A percentile compares a stretch with the other conserved stretches of the same genome.
phyloP scores from a whole-genome alignment of 2,329 filamentous ascomycete species.

The Aspergillus floridensis region DNA sequence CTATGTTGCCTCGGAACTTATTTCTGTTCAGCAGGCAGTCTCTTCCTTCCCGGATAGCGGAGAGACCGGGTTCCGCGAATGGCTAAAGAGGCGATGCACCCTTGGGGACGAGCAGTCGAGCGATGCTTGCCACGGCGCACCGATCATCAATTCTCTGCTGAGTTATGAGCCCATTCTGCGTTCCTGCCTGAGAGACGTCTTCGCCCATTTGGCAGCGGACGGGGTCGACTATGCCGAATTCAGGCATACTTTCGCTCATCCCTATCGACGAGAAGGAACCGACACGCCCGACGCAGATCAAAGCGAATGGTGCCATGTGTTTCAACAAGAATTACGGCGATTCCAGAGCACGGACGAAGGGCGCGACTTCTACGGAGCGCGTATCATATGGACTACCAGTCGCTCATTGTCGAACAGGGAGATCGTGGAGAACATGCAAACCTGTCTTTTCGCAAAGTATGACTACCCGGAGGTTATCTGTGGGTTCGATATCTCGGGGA shows the following conservation, averaged over 20 bases:
- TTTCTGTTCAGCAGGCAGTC: slow-evolving; percentile 63
- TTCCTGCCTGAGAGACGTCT: slow-evolving; percentile 67
- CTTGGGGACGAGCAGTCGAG: slow-evolving; percentile 70
- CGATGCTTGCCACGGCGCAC: slow-evolving; percentile 75
- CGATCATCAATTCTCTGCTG: slow-evolving; percentile 69
- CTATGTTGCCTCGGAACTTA: slow-evolving; percentile 60
- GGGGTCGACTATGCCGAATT: slow-evolving; percentile 84
- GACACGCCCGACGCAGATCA: slow-evolving; percentile 68
- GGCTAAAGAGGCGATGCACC: slow-evolving; percentile 71
- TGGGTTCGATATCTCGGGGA: slow-evolving; percentile 86
- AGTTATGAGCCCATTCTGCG: slow-evolving; percentile 91
- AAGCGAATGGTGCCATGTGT: slow-evolving; percentile 65
- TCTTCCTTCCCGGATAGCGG: slow-evolving; percentile 73
- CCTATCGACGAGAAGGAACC: slow-evolving; percentile 64
- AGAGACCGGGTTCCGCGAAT: slow-evolving; percentile 67
- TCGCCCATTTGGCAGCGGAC: slow-evolving; percentile 71
- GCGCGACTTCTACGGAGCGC: slow-evolving; percentile 75
- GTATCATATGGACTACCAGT: slow-evolving; percentile 80
- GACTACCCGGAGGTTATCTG: slow-evolving; percentile 75
- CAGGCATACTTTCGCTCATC: slow-evolving; percentile 68
- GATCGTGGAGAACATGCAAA: slow-evolving; percentile 78
- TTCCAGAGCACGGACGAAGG: slow-evolving; percentile 73
- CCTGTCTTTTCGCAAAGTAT: slow-evolving; percentile 79
- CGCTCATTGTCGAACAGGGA: slow-evolving; percentile 62
- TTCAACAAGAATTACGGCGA: slow-evolving; percentile 72